Base-by-base conservation (phyloP, 352 stramenopile species). In the Plasmopara muralis region DNA sequence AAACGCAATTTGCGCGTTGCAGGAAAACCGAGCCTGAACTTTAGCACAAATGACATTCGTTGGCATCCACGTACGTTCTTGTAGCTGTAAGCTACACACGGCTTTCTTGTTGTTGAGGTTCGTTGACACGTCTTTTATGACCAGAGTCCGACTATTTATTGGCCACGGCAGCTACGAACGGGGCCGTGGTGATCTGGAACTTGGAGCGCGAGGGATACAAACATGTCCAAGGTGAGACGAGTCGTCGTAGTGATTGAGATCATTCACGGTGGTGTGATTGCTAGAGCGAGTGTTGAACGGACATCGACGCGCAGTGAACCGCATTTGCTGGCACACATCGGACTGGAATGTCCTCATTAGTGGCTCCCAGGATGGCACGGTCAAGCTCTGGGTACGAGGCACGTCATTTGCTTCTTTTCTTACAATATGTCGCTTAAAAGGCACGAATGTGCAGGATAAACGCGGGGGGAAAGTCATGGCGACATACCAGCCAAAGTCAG, bases 21-120 rank as follows among this genome's bases (percentile, higher is more conserved):
- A 9, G 78, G 79, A 43, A 95, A 92, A 45, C 75, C 82, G 10
- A 89, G 78, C 30, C 69, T 93, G 43, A 95, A 88, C 55, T 92
- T 95, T 30, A 95, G 78, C 50, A 93, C 84, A 14, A 95, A 93
- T 49, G 84, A 95, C 53, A 93, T 95, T 39, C 84, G 84, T 6
- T 95, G 84, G 84, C 80, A 95, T 56, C 84, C 82, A 38, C 80
- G 83, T 93, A 77, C 47, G 74, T 64, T 12, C 34, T 18, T 39
- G 16, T 14, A 15, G 14, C 14, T 50, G 40, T 18, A n/a, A n/a
- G n/a, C n/a, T 18, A 6, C 15, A 28, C 9, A 28, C 43, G 3
- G 28, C 25, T 10, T 37, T 47, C 13, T 5, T 43, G 35, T 53
- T 48, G 31, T 25, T 25, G 1, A 25, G 20, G 20, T 25, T 25